These are phyloP conservation scores for Boeremia lycopersici DNA, from an alignment of 2,329 filamentous ascomycete genomes.

Conservation along the genomic window DNA sequence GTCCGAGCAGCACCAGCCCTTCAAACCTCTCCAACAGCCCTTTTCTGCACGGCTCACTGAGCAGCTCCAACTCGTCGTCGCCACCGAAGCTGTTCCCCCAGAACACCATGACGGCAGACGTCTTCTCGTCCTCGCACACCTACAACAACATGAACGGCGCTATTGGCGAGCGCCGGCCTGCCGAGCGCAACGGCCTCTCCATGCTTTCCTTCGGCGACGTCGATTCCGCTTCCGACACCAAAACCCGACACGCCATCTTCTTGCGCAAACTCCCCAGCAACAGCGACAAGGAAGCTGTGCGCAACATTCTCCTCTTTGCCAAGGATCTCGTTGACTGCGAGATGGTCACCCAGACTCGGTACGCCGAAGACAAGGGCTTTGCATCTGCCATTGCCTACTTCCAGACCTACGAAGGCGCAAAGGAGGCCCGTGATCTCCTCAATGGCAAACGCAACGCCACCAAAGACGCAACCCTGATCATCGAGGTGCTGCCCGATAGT, in stretches of 20 bases:
- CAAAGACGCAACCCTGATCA: constrained; percentile 64
- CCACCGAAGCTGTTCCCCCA: constrained; percentile 45
- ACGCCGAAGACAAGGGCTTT: constrained; percentile 62
- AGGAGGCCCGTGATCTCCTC: constrained; percentile 64
- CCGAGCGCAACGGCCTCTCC: constrained; percentile 45
- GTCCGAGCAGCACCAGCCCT: constrained; percentile 51
- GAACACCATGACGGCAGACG: constrained; percentile 49
- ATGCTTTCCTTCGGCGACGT: constrained; percentile 46
- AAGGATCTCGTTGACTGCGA: constrained; percentile 66
- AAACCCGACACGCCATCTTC: constrained; percentile 51
- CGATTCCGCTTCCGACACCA: constrained; percentile 34
- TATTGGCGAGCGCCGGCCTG: constrained; percentile 49
- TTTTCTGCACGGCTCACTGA: constrained; percentile 48
- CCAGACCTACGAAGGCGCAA: constrained; percentile 60
- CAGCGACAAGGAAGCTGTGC: constrained; percentile 63
- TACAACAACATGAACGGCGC: constrained; percentile 48
- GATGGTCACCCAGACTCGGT: constrained; percentile 58
- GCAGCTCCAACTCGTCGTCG: constrained; percentile 49
- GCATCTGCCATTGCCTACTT: constrained; percentile 65
- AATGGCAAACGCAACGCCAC: constrained; percentile 67
- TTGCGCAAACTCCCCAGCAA: constrained; percentile 66
- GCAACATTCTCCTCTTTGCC: constrained; percentile 69
- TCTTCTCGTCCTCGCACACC: constrained; percentile 48
- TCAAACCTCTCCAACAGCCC: constrained; percentile 49
- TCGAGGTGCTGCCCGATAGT: constrained; percentile 58